These are phyloP conservation scores for Pythium aquatile DNA, from an alignment of 352 stramenopile species.

Conservation along the genomic window DNA sequence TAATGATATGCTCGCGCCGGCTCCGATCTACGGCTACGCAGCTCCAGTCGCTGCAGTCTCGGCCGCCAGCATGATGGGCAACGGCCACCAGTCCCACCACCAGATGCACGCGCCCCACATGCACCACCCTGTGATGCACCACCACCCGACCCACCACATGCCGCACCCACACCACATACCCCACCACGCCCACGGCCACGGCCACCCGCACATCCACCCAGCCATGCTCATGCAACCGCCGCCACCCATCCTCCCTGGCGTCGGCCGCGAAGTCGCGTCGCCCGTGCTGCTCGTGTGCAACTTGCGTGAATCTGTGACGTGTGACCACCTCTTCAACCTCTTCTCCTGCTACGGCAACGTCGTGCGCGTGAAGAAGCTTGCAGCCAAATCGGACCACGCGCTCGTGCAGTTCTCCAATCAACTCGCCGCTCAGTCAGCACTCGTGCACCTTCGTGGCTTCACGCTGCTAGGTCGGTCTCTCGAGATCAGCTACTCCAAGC, in stretches of 20 bases:
- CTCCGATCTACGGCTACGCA: conserved; percentile 24
- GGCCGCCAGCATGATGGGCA: conserved; percentile 20
- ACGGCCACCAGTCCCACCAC: conserved; percentile 5
- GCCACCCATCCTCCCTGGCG: conserved; percentile 18
- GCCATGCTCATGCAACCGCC: conserved; percentile 6
- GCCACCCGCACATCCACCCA: conserved; percentile 4
- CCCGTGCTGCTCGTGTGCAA: conserved; percentile 61
- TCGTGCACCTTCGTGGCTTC: conserved; percentile 57
- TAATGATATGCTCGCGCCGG: conserved; percentile 21
- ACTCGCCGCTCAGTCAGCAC: conserved; percentile 40
- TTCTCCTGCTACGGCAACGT: conserved; percentile 76
- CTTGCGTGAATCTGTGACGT: conserved; percentile 47
- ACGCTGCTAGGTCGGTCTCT: conserved; percentile 47
- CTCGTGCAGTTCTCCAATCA: conserved; percentile 56
- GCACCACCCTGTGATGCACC: neutral
- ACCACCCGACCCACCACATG: conserved; percentile 8
- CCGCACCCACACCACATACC: conserved; percentile 7
- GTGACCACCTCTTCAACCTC: conserved; percentile 65
- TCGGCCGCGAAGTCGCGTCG: conserved; percentile 33
- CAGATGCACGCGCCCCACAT: conserved; percentile 1
- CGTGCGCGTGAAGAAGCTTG: conserved; percentile 56
- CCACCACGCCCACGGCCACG: conserved; percentile 7
- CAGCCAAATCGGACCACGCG: conserved; percentile 52
- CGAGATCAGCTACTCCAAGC: conserved; percentile 65
- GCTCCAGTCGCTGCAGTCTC: conserved; percentile 14